Percentiles rank a stretch among this genome's conserved stretches.
phyloP scores from a whole-genome alignment of 352 stramenopile genomes.

The Phytophthora boehmeriae region DNA sequence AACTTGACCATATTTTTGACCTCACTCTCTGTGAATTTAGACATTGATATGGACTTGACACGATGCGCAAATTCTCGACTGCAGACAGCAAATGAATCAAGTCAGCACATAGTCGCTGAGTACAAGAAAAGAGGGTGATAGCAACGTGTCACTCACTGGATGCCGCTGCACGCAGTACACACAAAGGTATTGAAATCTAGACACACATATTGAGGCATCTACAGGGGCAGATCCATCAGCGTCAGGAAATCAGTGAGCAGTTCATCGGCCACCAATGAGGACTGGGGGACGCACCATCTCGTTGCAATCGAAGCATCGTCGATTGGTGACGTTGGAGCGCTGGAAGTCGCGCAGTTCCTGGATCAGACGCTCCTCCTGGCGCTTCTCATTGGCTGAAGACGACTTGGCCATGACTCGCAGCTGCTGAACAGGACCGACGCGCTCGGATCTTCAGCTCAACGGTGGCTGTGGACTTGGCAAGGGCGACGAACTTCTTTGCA shows the following conservation, averaged over 20 bases:
- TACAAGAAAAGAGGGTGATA: neutral
- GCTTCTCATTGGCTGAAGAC: slow-evolving; percentile 69
- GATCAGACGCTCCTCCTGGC: slow-evolving; percentile 79
- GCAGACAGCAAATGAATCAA: slow-evolving; percentile 2
- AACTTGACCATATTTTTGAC: slow-evolving; percentile 89
- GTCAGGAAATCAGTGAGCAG: slow-evolving; percentile 10
- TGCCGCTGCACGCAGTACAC: slow-evolving; percentile 93
- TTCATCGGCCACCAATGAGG: neutral
- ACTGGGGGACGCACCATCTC: slow-evolving; percentile 88
- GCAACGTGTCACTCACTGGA: slow-evolving; percentile 84
- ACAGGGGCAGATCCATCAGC: slow-evolving; percentile 5
- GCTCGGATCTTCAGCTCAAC: too few relatives aligned
- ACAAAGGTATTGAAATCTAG: slow-evolving; percentile 95
- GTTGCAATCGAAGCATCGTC: slow-evolving; percentile 91
- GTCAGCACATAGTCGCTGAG: neutral
- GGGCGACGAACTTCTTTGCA: neutral
- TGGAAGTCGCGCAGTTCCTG: slow-evolving; percentile 90
- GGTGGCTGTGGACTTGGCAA: too few relatives aligned
- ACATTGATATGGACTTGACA: slow-evolving; percentile 95
- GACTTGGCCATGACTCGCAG: slow-evolving; percentile 28
- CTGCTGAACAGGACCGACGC: too few relatives aligned
- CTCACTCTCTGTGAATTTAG: slow-evolving; percentile 92
- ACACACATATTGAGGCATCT: slow-evolving; percentile 93
- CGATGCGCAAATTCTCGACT: slow-evolving; percentile 93
- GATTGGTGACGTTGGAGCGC: slow-evolving; percentile 69